Percentiles rank a stretch among this genome's conserved stretches.
phyloP scores from a whole-genome alignment of 164 flowering plant genomes.

The Nymphaea thermarum region DNA sequence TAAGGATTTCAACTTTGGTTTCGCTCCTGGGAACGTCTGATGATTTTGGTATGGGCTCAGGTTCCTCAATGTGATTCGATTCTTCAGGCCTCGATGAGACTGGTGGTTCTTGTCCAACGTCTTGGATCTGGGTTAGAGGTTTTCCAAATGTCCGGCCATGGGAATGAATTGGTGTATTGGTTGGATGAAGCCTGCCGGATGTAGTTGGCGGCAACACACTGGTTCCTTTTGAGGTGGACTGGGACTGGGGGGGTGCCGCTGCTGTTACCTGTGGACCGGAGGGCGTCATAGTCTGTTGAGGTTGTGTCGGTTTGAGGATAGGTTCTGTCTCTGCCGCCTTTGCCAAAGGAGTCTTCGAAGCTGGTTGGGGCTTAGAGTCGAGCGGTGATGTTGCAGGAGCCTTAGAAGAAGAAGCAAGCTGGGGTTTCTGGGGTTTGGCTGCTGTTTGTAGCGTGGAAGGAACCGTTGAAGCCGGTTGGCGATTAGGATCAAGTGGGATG shows the following conservation, averaged over 20 bases:
- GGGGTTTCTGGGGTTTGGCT: not conserved
- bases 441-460: not conserved
- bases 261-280: not conserved
- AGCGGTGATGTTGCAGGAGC: not conserved
- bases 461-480: not conserved
- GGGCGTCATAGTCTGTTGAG: not conserved
- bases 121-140: not conserved
- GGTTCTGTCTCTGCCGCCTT: not conserved
- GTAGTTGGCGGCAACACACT: no score
- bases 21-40: not conserved
- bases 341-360: not conserved
- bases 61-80: not conserved
- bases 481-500: not conserved
- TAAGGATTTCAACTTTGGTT: not conserved
- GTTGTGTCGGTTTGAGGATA: not conserved
- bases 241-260: conserved; percentile 1
- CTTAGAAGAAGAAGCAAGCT: not conserved
- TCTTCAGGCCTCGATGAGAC: not conserved
- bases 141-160: no score
- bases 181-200: no score
- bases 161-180: no score
- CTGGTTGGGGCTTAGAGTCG: not conserved
- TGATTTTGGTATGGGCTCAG: not conserved
- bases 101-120: not conserved
- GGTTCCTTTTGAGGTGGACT: not conserved